A percentile compares a stretch with the other conserved stretches of the same genome.
phyloP scores from a whole-genome alignment of 176 grass and related monocot species.

The Lolium multiflorum region DNA sequence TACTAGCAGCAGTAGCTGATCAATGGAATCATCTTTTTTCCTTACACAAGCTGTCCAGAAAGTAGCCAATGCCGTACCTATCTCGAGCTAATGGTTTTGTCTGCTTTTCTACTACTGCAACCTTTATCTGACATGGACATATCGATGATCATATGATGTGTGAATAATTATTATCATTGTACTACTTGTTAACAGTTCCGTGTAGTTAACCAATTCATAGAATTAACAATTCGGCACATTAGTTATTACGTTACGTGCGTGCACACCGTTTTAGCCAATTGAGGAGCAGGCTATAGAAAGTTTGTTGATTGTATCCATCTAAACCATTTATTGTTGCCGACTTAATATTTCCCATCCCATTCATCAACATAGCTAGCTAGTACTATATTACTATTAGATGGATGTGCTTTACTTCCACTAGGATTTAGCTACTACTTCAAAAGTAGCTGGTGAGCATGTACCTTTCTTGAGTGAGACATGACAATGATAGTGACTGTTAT shows the following conservation, averaged over 20 bases:
- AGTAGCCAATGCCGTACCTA: constrained; percentile 11
- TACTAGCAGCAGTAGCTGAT: constrained; percentile 2
- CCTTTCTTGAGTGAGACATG: background rate
- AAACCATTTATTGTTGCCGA: constrained; percentile 14
- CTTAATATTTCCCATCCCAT: constrained; percentile 2
- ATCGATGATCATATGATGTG: background rate
- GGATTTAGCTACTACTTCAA: background rate
- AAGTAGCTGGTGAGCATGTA: background rate
- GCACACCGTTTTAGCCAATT: background rate
- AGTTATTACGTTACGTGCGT: background rate
- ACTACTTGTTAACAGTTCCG: background rate
- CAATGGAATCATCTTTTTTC: background rate
- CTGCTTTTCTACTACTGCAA: constrained; percentile 7
- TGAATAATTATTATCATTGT: background rate
- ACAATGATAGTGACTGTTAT: background rate
- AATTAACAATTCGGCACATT: background rate
- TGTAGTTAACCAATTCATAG: background rate
- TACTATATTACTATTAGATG: background rate
- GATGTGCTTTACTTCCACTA: constrained; percentile 1
- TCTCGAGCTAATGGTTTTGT: background rate
- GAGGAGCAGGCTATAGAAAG: background rate
- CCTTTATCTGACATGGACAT: background rate
- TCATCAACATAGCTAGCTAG: background rate
- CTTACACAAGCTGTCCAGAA: background rate
- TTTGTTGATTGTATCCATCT: constrained; percentile 19